These are phyloP conservation scores for Naganishia vishniacii DNA, from an alignment of 768 basidiomycete species.

Conservation along the genomic window DNA sequence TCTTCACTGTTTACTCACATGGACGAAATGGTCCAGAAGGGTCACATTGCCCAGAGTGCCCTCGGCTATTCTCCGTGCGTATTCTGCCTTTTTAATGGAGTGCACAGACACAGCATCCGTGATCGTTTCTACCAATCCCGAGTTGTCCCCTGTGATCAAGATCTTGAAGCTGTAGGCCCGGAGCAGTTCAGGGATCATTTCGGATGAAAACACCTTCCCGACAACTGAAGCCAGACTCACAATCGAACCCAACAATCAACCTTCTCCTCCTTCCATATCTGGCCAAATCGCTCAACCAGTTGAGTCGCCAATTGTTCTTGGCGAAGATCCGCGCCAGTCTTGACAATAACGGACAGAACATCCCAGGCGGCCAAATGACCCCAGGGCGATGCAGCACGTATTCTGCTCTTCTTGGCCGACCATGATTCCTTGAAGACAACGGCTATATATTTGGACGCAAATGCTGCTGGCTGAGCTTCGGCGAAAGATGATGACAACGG, in stretches of 20 bases:
- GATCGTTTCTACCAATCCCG: constrained; percentile 94
- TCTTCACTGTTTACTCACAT: constrained; percentile 51
- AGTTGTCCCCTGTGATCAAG: constrained; percentile 83
- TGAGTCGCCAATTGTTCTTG: constrained; percentile 97
- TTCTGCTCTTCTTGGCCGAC: constrained; percentile 88
- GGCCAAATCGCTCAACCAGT: constrained; percentile 82
- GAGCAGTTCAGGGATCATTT: neutral
- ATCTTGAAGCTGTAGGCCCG: constrained; percentile 74
- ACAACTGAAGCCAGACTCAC: constrained; percentile 47
- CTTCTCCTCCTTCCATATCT: constrained; percentile 91
- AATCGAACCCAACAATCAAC: constrained; percentile 91
- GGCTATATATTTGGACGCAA: no score
- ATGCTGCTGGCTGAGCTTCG: no score
- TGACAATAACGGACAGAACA: constrained; percentile 91
- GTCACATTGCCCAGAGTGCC: constrained; percentile 81
- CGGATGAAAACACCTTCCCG: neutral
- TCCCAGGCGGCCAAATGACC: constrained; percentile 76
- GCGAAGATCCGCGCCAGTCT: constrained; percentile 90
- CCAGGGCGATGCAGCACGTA: constrained; percentile 88
- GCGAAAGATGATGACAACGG: neutral
- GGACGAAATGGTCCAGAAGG: constrained; percentile 82
- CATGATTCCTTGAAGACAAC: constrained; percentile 94
- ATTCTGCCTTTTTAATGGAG: constrained; percentile 98
- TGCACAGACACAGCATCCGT: constrained; percentile 98
- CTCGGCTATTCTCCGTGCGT: constrained; percentile 75